phyloP scores from a whole-genome alignment of 495 filamentous ascomycete species.

The Bacidia gigantensis region DNA sequence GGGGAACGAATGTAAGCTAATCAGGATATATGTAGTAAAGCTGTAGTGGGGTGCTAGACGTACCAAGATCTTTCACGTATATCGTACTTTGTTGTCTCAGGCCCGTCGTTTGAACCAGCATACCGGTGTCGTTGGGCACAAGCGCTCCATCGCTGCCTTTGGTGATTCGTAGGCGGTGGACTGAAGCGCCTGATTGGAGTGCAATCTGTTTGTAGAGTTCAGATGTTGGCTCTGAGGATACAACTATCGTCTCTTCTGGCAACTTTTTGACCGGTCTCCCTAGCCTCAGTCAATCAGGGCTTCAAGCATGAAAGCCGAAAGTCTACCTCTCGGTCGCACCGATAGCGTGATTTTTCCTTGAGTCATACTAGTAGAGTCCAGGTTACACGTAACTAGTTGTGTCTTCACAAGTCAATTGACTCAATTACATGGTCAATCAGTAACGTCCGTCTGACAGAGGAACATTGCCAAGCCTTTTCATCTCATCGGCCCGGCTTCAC shows the following conservation, averaged over 20 bases:
- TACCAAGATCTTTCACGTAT: conserved; percentile 85
- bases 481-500: not conserved
- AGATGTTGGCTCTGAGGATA: conserved; percentile 44
- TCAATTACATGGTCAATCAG: not conserved
- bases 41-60: too few relatives aligned
- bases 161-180: conserved; percentile 54
- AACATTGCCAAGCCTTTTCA: not conserved
- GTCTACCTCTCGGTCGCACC: conserved; percentile 16
- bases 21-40: too few relatives aligned
- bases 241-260: conserved; percentile 49
- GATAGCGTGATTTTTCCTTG: conserved; percentile 14
- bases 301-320: too few relatives aligned
- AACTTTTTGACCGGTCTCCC: conserved; percentile 57
- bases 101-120: conserved; percentile 47
- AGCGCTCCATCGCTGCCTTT: conserved; percentile 54
- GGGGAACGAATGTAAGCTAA: too few relatives aligned
- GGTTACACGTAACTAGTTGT: too few relatives aligned
- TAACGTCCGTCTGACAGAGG: not conserved
- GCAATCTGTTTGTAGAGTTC: conserved; percentile 49
- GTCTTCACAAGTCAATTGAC: too few relatives aligned
- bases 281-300: conserved; percentile 16
- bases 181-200: conserved; percentile 34
- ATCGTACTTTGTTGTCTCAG: conserved; percentile 57
- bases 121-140: conserved; percentile 55
- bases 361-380: conserved; percentile 7